These are phyloP conservation scores for Solanum paucissectum DNA, from an alignment of 257 asterid genomes.

Conservation along the genomic window DNA sequence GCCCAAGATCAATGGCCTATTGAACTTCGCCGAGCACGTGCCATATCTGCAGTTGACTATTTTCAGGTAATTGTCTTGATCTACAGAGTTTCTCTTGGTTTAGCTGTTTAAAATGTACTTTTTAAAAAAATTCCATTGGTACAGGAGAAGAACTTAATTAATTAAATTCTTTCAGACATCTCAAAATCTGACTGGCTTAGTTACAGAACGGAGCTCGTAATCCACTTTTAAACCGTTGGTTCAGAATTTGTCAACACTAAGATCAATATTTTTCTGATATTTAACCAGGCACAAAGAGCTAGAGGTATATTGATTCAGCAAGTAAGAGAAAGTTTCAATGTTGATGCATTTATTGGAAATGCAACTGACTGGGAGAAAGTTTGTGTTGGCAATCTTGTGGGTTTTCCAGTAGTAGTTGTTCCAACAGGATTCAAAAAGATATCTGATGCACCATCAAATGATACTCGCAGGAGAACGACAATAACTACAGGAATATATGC, in stretches of 20 bases:
- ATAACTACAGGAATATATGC: conserved; percentile 78
- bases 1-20: conserved; percentile 97
- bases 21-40: conserved; percentile 90
- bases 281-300: conserved; percentile 73
- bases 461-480: conserved; percentile 56
- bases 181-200: not conserved
- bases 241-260: not conserved
- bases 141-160: not conserved
- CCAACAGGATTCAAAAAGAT: conserved; percentile 74
- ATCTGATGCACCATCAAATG: conserved; percentile 39
- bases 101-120: not conserved
- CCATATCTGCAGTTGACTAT: conserved; percentile 81
- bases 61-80: conserved; percentile 42
- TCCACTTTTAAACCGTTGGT: not conserved
- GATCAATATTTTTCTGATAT: not conserved
- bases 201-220: not conserved
- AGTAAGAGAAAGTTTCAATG: conserved; percentile 53
- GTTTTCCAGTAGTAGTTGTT: conserved; percentile 69
- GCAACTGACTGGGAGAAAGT: conserved; percentile 89
- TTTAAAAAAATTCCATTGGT: not conserved
- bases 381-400: conserved; percentile 77
- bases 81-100: not conserved
- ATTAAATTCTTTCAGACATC: not conserved
- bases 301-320: conserved; percentile 68
- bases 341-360: conserved; percentile 82